Base-by-base conservation (phyloP, 257 asterid species). In the Solanum rostratum region DNA sequence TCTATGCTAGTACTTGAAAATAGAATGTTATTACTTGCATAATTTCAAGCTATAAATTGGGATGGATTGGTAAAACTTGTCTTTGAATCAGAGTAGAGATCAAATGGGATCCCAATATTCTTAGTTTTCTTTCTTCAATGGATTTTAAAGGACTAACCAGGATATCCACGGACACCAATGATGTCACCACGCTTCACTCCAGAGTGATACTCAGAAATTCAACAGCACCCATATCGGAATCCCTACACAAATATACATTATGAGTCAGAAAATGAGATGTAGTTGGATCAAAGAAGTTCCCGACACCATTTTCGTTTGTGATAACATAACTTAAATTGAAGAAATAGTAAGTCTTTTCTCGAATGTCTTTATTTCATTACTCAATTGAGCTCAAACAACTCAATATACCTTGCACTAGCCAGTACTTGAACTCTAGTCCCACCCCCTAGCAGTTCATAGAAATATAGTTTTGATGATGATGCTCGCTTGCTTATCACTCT, bases 371-470 rank as follows among this genome's bases (percentile, higher is more conserved):
- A 6, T 22, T 3, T 45, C 41, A 74, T 22, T 57, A 12, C 33
- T 73, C 3, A 5, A n/a, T 43, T 73, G 39, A 43, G 80, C 57
- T 45, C 60, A 74, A 46, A 49, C 53, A 46, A 49, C 16, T 55
- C 66, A 37, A 7, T 83, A 41, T 83, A 83, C 85, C 85, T 83
- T 83, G 81, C 85, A 83, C 59, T 62, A 37, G 82, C 81, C 85
- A 68, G 76, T 46, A 83, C 50, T 37, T 83, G 81, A 20, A 83
- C 80, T 66, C 39, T 83, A 2, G 10, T 68, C 4, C 68, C 41
- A 0, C 10, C 85, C 50, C 66, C 85, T 69, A 66, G 70, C 33
- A 83, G 27, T 49, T 83, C 85, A 53, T 83, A 83, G 62, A 83
- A 83, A 52, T 60, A 83, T 3, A 83, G 85, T 33, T 83, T 83